Evolutionary conservation across 1,284 basidiomycete genomes (phyloP), one percentile per base, ranked within the genome.

Genomic region (Sporisorium scitamineum): DNA sequence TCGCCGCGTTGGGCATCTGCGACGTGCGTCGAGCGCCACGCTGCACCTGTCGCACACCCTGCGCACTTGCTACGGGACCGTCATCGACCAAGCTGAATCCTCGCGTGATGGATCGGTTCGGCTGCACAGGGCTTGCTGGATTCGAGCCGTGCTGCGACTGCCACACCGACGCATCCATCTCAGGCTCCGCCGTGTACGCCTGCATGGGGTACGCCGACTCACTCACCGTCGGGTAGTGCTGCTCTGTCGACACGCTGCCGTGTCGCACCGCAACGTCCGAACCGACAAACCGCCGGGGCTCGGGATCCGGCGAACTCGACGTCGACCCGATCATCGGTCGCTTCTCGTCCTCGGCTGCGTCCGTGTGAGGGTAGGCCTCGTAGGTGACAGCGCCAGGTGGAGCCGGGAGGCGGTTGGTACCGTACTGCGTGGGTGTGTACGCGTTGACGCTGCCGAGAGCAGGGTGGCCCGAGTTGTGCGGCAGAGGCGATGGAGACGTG

Each of bases 11-110:
- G 41, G 72, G 62, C 66, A 70, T 60, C 47, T 65, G 58, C 51
- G 78, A 78, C 20, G 74, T 74, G 37, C 82, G 76, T 34, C 81
- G 70, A 20, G 81, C 75, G 18, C 82, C 82, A 18, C 83, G 77
- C 58, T 76, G 77, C 51, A 84, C 82, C 54, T 80, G 82, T 42
- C 82, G 73, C 47, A 84, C 70, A 29, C 78, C 71, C 24, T 76
- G 68, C 0, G 77, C 59, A 18, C 60, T 67, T 1, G 81, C 78
- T 20, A 84, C 81, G 48, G 84, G 84, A 2, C 84, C 84, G 42
- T 85, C 84, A 45, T 85, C 84, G 24, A 83, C 80, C 31, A 85
- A 61, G 47, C 76, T 80, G 69, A 84, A 80, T 26, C 84, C 82
- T 39, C 70, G 70, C 32, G 54, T 65, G 44, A 53, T 24, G 20